A percentile compares a stretch with the other conserved stretches of the same genome.
Evolutionary conservation across 2,329 filamentous ascomycete species (phyloP).

Genomic region (Tolypocladium endophyticum): DNA sequence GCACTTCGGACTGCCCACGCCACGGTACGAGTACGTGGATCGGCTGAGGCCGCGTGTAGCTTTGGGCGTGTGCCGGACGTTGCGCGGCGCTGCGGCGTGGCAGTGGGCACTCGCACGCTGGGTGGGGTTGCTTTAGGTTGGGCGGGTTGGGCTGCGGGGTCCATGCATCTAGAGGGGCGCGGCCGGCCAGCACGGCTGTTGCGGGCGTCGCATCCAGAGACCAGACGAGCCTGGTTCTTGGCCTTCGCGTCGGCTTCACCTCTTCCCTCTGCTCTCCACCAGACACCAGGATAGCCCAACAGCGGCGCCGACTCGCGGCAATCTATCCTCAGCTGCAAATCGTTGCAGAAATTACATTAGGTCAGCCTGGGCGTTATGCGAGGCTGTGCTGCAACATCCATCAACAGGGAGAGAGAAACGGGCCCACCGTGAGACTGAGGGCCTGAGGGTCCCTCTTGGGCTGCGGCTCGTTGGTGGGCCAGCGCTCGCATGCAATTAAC

Average conservation of each 20-base stretch:
- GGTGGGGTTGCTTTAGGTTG: not conserved
- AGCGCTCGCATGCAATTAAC: not conserved
- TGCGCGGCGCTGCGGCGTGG: not conserved
- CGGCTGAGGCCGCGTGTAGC: conserved; percentile 7
- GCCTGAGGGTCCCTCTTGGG: not conserved
- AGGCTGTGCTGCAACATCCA: not conserved
- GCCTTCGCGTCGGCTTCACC: no score
- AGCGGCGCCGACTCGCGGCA: not conserved
- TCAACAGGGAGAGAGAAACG: not conserved
- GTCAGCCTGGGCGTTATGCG: not conserved
- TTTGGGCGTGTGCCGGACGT: not conserved
- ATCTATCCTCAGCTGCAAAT: not conserved
- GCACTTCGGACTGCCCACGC: not conserved
- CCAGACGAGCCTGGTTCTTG: no score
- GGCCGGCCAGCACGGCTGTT: not conserved
- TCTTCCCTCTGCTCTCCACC: not conserved
- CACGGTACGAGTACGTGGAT: conserved; percentile 1
- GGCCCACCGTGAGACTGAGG: not conserved
- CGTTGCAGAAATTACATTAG: not conserved
- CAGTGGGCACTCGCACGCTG: not conserved
- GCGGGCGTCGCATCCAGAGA: not conserved
- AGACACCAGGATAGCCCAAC: not conserved
- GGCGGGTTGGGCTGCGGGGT: not conserved
- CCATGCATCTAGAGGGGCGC: conserved; percentile 4
- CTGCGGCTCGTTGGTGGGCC: not conserved